Evolutionary conservation across 148 eudicot genomes (phyloP).

Genomic region (Silene uniflora): DNA sequence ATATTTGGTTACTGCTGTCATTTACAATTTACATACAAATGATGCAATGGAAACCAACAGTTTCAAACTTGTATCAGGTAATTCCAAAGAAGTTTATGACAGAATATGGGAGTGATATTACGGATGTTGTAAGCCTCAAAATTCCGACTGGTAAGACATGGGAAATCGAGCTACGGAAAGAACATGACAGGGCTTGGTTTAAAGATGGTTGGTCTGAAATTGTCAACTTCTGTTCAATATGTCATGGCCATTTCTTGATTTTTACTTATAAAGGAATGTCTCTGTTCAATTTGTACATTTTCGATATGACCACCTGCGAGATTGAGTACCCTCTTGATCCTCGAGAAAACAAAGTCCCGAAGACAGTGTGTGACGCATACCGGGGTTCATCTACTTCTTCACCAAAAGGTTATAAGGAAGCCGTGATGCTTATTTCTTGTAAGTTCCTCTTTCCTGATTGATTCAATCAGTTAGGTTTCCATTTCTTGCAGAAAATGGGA

Average conservation of each 20-base stretch:
- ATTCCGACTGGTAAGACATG: slow-evolving; percentile 32
- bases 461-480: no score
- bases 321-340: slow-evolving; percentile 31
- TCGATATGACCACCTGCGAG: slow-evolving; percentile 36
- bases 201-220: slow-evolving; percentile 40
- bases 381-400: no score
- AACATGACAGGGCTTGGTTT: no score
- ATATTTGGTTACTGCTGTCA: no score
- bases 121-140: slow-evolving; percentile 19
- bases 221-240: slow-evolving; percentile 25
- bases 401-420: no score
- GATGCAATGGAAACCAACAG: no score
- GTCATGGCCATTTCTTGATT: slow-evolving; percentile 29
- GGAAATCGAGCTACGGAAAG: slow-evolving; percentile 28
- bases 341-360: no score
- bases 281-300: slow-evolving; percentile 30
- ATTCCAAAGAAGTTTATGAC: slow-evolving; percentile 33
- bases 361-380: no score
- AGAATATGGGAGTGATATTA: slow-evolving; percentile 19
- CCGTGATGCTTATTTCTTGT: no score
- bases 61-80: slow-evolving; percentile 20
- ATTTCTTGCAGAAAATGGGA: no score
- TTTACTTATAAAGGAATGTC: slow-evolving; percentile 30
- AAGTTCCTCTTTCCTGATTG: no score
- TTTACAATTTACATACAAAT: no score